Base-by-base conservation (phyloP, 805 yeast genomes). In the Wickerhamiella musiphila region DNA sequence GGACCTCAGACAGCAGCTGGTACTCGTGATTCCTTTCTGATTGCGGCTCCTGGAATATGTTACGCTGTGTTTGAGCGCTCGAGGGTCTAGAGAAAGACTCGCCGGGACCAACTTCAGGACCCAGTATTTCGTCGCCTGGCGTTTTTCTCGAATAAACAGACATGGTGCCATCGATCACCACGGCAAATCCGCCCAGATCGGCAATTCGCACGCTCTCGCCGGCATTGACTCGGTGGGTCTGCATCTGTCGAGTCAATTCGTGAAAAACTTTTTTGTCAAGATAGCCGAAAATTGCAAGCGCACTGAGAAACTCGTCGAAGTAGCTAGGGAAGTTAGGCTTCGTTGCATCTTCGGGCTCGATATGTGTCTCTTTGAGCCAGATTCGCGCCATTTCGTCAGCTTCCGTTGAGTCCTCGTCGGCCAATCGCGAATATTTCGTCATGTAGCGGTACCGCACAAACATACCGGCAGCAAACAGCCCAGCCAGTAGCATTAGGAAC, bases 231-330 rank as follows among this genome's bases (percentile, higher is more conserved):
- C 78, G 76, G 48, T 81, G 82, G 1, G 96, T 86, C 33, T 79
- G 79, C 81, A 86, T 82, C 38, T 77, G 77, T 48, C 78, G 75
- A 3, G 96, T 84, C 44, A 86, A 64, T 46, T 84, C 96, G 48
- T 84, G 92, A 52, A 86, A 84, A 1, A 86, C 94, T 2, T 79
- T 77, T 38, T 75, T 66, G 42, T 86, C 96, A 30, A 86, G 61
- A 52, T 86, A 86, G 2, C 96, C 96, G 58, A 86, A 90, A 5
- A 90, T 77, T 53, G 82, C 83, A 41, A 90, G 79, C 3, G 94
- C 96, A 31, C 79, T 68, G 28, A 86, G 56, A 45, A 86, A 86
- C 35, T 84, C 93, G 51, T 86, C 94, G 32, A 86, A 57, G 47
- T 82, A 84, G 29, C 78, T 73, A 1, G 76, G 56, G 28, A 68